These are phyloP conservation scores for Alternaria postmessia DNA, from an alignment of 2,329 filamentous ascomycete genomes.

Conservation along the genomic window DNA sequence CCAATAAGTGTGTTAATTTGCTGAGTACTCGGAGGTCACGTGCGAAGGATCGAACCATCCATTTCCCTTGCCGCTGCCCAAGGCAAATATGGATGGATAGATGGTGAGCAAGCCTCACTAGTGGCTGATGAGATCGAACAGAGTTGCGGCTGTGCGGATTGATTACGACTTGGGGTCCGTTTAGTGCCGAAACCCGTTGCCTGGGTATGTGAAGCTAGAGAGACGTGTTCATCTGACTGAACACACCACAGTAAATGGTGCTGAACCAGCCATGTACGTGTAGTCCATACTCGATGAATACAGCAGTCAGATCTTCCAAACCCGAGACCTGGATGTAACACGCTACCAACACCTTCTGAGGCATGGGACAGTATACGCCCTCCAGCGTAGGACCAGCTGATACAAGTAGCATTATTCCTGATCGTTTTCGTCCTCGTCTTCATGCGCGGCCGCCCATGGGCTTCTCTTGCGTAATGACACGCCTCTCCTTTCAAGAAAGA, in stretches of 20 bases:
- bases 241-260: not conserved
- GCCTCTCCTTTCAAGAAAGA: conserved; percentile 46
- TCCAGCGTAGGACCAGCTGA: not conserved
- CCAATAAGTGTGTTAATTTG: conserved; percentile 7
- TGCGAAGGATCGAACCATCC: not conserved
- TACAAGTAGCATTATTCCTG: not conserved
- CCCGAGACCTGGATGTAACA: not conserved
- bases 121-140: not conserved
- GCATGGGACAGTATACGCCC: not conserved
- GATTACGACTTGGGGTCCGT: not conserved
- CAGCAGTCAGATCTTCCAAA: not conserved
- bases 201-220: not conserved
- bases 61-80: not conserved
- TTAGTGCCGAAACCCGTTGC: not conserved
- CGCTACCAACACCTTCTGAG: not conserved
- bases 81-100: not conserved
- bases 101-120: not conserved
- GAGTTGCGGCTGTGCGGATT: not conserved
- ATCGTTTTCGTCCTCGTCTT: conserved; percentile 41
- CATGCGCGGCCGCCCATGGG: conserved; percentile 51
- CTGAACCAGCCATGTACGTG: not conserved
- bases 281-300: not conserved
- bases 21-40: conserved; percentile 2
- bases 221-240: not conserved
- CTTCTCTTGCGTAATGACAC: conserved; percentile 47